Conservation (phyloP, 2,329 filamentous ascomycete genomes). For the Botryotinia convoluta region DNA sequence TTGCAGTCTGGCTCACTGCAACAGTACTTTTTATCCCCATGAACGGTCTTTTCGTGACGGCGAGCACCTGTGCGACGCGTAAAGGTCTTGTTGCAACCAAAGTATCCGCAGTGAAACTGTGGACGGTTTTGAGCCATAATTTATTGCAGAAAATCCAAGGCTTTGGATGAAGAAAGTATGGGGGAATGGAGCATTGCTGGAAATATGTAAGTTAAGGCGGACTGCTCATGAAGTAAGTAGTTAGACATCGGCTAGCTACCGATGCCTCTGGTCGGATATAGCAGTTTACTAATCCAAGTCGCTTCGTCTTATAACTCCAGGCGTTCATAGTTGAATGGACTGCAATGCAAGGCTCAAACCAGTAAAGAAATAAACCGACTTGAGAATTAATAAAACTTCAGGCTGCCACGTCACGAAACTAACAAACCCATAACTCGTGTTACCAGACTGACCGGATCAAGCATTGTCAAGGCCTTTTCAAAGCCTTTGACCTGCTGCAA, state of each 20-base stretch:
- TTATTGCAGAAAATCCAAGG: neutral
- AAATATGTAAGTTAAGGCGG: slow-evolving; percentile 7
- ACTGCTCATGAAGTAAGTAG: neutral
- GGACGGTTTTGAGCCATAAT: slow-evolving; percentile 3
- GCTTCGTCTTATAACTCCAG: neutral
- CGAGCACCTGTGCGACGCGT: slow-evolving; percentile 18
- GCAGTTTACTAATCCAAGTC: neutral
- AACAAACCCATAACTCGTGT: neutral
- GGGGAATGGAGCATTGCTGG: neutral
- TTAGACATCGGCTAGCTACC: neutral
- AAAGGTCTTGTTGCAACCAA: slow-evolving; percentile 18
- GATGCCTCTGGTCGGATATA: neutral
- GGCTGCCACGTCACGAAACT: slow-evolving; percentile 14
- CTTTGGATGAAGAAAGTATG: slow-evolving; percentile 18
- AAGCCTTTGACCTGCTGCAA: slow-evolving; percentile 5
- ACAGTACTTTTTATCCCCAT: slow-evolving; percentile 16
- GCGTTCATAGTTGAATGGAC: neutral
- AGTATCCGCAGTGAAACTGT: slow-evolving; percentile 12
- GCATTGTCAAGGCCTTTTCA: slow-evolving; percentile 7
- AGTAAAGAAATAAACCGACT: neutral
- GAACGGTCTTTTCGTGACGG: slow-evolving; percentile 16
- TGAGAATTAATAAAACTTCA: slow-evolving; percentile 5
- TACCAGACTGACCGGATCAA: slow-evolving; percentile 1
- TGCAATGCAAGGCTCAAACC: slow-evolving; percentile 9
- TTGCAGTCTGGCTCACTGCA: slow-evolving; percentile 19